Evolutionary conservation across 257 asterid genomes (phyloP), one percentile per base, ranked within the genome.

Genomic region (Solanum bulbocastanum): DNA sequence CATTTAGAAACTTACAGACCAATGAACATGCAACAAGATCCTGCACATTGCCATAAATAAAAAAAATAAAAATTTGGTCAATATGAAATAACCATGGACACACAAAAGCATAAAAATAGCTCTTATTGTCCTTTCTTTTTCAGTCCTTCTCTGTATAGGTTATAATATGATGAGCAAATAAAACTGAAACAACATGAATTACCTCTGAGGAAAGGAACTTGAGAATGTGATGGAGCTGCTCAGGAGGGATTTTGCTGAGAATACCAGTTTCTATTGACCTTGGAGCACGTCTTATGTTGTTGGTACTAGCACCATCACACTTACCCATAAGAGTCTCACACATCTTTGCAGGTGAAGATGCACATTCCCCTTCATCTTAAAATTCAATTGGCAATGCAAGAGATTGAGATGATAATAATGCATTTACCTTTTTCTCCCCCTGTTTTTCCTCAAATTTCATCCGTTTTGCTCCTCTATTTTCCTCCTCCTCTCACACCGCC

Each of bases 121-220:
- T 25, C 8, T 42, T 23, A 7, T 42, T 39, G 23, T 42, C 36
- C 84, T 25, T 30, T 42, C 37, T 79, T 44, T 79, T 42, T 79
- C 65, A 25, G 39, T 79, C 84, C 20, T 6, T 8, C 46, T 27
- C 23, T 79, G 65, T 79, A 42, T 25, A 6, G 36, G 62, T 25
- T 14, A 78, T 42, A 78, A 40, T 14, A 78, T 42, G 58, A 75
- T 30, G 1, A 39, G n/a, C 62, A 42, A 78, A 78, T 0, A 78
- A 42, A 33, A 44, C 14, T 14, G 65, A 27, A 79, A 79, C 39
- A 25, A 44, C 23, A 60, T n/a, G 60, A 44, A 49, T 86, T 72
- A 95, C 96, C 98, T 95, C 98, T 5, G 98, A 94, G 89, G 98
- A 93, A 88, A 95, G 98, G 90, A 91, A 94, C 89, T 94, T 95